Evolutionary conservation across 2,329 filamentous ascomycete species (phyloP).

Genomic region (Neurospora crassa): DNA sequence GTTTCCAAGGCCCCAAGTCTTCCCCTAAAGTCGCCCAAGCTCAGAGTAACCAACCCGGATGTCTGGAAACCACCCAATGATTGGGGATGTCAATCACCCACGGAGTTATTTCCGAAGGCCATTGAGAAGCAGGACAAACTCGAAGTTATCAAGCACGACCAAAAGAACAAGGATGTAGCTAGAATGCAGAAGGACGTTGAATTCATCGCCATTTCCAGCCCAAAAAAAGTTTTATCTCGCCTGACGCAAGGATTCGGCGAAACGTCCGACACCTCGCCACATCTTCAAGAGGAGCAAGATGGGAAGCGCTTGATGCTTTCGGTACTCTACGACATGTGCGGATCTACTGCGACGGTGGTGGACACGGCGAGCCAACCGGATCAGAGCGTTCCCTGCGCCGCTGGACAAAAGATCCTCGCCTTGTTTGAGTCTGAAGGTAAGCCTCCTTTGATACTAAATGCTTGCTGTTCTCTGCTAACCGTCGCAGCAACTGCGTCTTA

Average conservation of each 20-base stretch:
- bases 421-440: slow-evolving; percentile 43
- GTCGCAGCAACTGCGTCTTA: slow-evolving; percentile 38
- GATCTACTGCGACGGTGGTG: slow-evolving; percentile 9
- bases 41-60: slow-evolving; percentile 26
- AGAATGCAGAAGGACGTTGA: slow-evolving; percentile 42
- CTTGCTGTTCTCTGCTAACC: slow-evolving; percentile 22
- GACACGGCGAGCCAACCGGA: slow-evolving; percentile 5
- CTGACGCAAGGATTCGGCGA: slow-evolving; percentile 42
- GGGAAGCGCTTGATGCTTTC: slow-evolving; percentile 26
- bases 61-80: slow-evolving; percentile 36
- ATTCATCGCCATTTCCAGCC: slow-evolving; percentile 43
- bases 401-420: slow-evolving; percentile 31
- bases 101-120: slow-evolving; percentile 14
- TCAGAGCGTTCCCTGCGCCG: not conserved
- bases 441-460: slow-evolving; percentile 13
- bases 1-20: not conserved
- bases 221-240: slow-evolving; percentile 42
- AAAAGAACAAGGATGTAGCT: slow-evolving; percentile 21
- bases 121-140: not conserved
- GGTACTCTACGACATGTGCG: slow-evolving; percentile 34
- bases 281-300: slow-evolving; percentile 40
- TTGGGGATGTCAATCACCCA: slow-evolving; percentile 27
- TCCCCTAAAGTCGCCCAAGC: slow-evolving; percentile 2
- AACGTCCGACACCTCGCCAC: slow-evolving; percentile 30
- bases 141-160: not conserved